Evolutionary conservation across 352 stramenopile species (phyloP), one percentile per base, ranked within the genome.

Genomic region (Globisporangium megalacanthum): DNA sequence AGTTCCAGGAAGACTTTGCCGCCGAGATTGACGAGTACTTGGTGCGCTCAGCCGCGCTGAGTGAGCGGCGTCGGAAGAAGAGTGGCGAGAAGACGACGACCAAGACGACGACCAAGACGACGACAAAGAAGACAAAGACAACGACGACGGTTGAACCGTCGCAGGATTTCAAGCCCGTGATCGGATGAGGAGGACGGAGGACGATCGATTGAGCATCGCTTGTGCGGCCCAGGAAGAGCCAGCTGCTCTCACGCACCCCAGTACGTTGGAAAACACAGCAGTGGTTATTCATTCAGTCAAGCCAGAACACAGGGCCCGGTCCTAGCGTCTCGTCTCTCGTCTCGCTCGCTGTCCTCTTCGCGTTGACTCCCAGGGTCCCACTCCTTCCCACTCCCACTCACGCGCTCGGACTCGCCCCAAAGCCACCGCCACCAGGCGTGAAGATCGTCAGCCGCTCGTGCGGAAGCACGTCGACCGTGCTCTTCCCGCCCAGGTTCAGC

Each of bases 401-500:
- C 6, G 17, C 52, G 15, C 22, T 36, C 15, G 41, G 15, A 9
- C 22, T 49, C 20, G 52, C 52, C 35, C 96, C 96, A 60, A 94
- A 99, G 59, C 96, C 97, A 35, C 97, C 97, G 14, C 95, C 97
- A 25, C 97, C 97, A 7, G 97, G 97, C 49, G 96, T 98, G 62
- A 92, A 89, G 60, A 99, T 97, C 44, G 90, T 89, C 60, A 99
- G 84, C 22, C 92, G 64, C 66, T 99, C 97, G 49, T 96, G 88
- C 46, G 93, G 75, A 22, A 83, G 60, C 31, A 99, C 88, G 31
- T 92, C 65, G 22, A 98, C 91, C 55, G 95, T 99, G 70, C 97
- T 98, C 69, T 98, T 98, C 56, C 95, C 95, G 14, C 79, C 83
- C 6, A 93, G 58, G 58, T 93, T 94, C 33, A 92, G 60, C 35